phyloP scores from a whole-genome alignment of 768 basidiomycete species.

The Auricularia sp. region DNA sequence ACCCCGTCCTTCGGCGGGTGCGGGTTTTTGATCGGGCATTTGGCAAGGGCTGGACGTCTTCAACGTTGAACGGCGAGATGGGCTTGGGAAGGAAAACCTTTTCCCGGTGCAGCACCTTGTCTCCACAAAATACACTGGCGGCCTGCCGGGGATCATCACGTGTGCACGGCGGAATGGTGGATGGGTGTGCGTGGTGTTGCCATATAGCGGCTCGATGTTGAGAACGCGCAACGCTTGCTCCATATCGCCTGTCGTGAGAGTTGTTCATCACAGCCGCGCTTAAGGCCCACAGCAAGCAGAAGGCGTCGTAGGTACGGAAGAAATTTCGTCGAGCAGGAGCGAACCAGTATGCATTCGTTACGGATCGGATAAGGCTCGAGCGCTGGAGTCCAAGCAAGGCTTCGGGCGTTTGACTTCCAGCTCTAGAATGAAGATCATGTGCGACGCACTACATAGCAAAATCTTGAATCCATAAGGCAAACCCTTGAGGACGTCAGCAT shows the following conservation, averaged over 20 bases:
- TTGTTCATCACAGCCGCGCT: constrained; percentile 85
- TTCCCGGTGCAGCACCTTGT: constrained; percentile 78
- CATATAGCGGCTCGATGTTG: constrained; percentile 94
- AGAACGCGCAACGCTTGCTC: constrained; percentile 89
- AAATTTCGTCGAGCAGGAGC: no score
- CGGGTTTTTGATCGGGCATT: constrained; percentile 77
- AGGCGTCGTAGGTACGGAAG: no score
- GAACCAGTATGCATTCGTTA: no score
- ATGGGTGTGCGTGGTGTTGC: constrained; percentile 59
- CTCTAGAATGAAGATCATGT: no score
- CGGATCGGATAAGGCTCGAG: no score
- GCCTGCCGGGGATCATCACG: constrained; percentile 37
- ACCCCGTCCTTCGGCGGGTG: constrained; percentile 24
- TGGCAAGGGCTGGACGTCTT: constrained; percentile 85
- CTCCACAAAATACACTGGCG: constrained; percentile 80
- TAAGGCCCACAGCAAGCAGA: constrained; percentile 69
- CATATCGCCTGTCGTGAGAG: constrained; percentile 80
- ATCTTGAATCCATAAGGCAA: accelerated
- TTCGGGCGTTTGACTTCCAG: no score
- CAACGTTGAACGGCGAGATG: constrained; percentile 66
- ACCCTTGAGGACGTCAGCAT: no score
- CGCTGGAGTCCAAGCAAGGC: no score
- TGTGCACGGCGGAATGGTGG: constrained; percentile 50
- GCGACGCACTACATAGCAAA: no score
- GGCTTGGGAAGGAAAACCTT: constrained; percentile 74